These are phyloP conservation scores for Pilatotrama ljubarskyi DNA, from an alignment of 768 basidiomycete species.

Conservation along the genomic window DNA sequence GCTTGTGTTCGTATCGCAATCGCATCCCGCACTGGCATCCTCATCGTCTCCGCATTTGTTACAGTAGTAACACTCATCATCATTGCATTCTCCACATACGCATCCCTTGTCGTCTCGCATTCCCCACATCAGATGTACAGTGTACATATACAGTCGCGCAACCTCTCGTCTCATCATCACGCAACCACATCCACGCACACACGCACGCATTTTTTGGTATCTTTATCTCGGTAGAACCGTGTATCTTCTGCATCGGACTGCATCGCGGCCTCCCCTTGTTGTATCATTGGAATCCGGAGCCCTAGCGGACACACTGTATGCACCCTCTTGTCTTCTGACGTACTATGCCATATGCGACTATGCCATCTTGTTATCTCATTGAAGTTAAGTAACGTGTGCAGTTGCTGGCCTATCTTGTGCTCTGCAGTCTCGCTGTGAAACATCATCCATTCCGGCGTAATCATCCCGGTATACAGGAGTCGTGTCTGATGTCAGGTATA, in stretches of 20 bases:
- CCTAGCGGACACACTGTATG: conserved; percentile 18
- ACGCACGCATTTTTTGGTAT: conserved; percentile 20
- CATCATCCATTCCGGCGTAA: too few relatives aligned
- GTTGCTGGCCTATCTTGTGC: too few relatives aligned
- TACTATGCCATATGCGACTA: conserved; percentile 17
- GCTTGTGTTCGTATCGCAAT: conserved; percentile 5
- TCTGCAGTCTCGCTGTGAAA: too few relatives aligned
- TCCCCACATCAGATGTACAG: conserved; percentile 15
- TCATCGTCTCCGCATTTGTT: background rate
- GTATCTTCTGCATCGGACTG: conserved; percentile 20
- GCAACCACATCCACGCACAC: background rate
- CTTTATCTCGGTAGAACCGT: conserved; percentile 34
- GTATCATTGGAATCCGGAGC: background rate
- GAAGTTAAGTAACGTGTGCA: too few relatives aligned
- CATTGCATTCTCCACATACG: background rate
- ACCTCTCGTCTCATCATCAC: background rate
- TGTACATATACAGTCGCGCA: conserved; percentile 14
- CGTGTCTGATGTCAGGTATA: too few relatives aligned
- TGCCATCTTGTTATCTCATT: background rate
- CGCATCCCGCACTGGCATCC: conserved; percentile 13
- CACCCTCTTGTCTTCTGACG: conserved; percentile 1
- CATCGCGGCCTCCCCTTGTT: conserved; percentile 10
- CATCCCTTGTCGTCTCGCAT: background rate
- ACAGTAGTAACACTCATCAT: conserved; percentile 4
- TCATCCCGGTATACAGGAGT: too few relatives aligned